These are phyloP conservation scores for Senecio squalidus DNA, from an alignment of 140 eudicot genomes.

Conservation along the genomic window DNA sequence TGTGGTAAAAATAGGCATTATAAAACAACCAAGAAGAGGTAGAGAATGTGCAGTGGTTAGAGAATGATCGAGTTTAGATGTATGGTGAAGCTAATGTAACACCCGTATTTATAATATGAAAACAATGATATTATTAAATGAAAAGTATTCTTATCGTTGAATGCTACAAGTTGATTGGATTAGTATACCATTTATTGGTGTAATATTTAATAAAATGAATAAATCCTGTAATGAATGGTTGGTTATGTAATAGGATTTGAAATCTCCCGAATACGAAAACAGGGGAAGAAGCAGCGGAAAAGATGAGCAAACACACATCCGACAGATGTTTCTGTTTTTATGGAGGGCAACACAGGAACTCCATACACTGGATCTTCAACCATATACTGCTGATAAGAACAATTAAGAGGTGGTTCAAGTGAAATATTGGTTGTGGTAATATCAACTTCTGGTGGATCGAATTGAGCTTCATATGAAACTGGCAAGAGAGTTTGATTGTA, in stretches of 20 bases:
- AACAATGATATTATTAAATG: neutral
- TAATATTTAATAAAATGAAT: too few species aligned
- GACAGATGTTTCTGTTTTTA: slow-evolving; percentile 39
- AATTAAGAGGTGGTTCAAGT: slow-evolving; percentile 8
- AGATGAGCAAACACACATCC: slow-evolving; percentile 53
- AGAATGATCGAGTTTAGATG: neutral
- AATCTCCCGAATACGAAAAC: slow-evolving; percentile 42
- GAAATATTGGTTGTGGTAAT: neutral
- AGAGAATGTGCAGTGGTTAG: slow-evolving; percentile 15
- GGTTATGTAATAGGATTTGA: neutral
- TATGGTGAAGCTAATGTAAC: neutral
- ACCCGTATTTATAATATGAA: neutral
- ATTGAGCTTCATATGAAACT: slow-evolving; percentile 29
- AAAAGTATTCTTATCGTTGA: neutral
- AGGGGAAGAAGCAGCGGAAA: slow-evolving; percentile 57
- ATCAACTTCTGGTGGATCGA: slow-evolving; percentile 14
- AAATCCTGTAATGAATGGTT: too few species aligned
- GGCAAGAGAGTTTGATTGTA: slow-evolving; percentile 28
- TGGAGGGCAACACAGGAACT: slow-evolving; percentile 28
- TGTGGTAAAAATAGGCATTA: neutral
- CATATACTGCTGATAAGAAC: slow-evolving; percentile 57
- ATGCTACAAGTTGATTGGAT: too few species aligned
- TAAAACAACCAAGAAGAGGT: slow-evolving; percentile 13
- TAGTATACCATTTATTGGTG: too few species aligned
- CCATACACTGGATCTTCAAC: slow-evolving; percentile 40